Evolutionary conservation across 306 rosid species (phyloP), one percentile per base, ranked within the genome.

Genomic region (Cucurbita pepo): DNA sequence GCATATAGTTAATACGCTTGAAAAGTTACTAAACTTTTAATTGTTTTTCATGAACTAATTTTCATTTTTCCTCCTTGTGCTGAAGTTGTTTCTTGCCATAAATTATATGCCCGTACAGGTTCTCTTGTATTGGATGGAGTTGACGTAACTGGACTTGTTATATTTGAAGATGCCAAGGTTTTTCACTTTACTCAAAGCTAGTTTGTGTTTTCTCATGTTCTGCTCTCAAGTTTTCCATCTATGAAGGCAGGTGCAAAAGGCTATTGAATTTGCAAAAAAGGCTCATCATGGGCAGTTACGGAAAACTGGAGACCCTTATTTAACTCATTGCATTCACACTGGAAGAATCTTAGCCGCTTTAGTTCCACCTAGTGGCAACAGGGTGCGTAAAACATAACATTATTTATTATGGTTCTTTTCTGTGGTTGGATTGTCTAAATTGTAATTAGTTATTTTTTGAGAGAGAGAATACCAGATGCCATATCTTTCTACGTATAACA

Each of bases 221-320:
- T 77, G 82, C 82, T 79, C 74, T 83, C 78, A 83, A 85, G 85
- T 78, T 77, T 75, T 82, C 81, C 66, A 60, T 87, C 77, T 79
- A 86, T 87, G 87, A 93, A 93, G 98, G 96, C 86, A 93, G 98
- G 98, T 93, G 88, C 93, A 86, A 79, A 90, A 93, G 85, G 97
- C 94, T 73, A 85, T 93, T 82, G 89, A 81, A 40, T 90, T 93
- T 86, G 91, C 98, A 51, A 90, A 87, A 76, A 87, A 86, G 78
- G 98, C 98, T 58, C 98, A 93, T 75, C 86, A 79, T 21, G 97
- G 98, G 57, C 98, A 93, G 79, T 22, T 85, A 25, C 88, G 98
- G 69, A 90, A 83, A 79, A 93, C 96, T 2, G 98, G 98, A 70
- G 98, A 93, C 65, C 98, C 97, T 77, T 93, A 93, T 74, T 81